Percentiles rank a stretch among this genome's conserved stretches.
Conservation (phyloP, 306 rosid species). For the Prunus salicina region DNA sequence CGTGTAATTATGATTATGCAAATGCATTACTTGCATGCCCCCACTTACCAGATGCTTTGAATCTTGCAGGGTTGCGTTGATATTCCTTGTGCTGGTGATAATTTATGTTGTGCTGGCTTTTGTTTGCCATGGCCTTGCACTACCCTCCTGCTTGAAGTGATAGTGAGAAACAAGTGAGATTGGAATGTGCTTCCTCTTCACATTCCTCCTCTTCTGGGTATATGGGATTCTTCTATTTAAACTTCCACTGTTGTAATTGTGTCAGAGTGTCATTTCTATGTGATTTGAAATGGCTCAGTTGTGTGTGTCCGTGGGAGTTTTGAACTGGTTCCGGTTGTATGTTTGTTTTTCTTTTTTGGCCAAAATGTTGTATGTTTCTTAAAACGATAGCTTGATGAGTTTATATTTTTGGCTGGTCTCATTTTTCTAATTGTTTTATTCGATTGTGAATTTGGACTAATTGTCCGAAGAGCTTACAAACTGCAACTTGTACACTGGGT, state of each 20-base stretch:
- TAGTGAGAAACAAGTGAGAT: slow-evolving; percentile 20
- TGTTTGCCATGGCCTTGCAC: slow-evolving; percentile 81
- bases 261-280: slow-evolving; percentile 34
- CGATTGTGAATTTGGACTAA: background rate
- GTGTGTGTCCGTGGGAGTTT: slow-evolving; percentile 30
- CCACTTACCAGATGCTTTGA: slow-evolving; percentile 24
- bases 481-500: background rate
- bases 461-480: background rate
- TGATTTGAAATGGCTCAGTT: slow-evolving; percentile 29
- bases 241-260: slow-evolving; percentile 26
- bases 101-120: slow-evolving; percentile 72
- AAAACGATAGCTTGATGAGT: slow-evolving; percentile 27
- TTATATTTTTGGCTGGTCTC: background rate
- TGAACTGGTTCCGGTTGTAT: slow-evolving; percentile 36
- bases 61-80: slow-evolving; percentile 77
- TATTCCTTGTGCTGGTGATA: slow-evolving; percentile 68
- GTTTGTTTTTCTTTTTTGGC: slow-evolving; percentile 4
- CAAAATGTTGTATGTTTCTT: slow-evolving; percentile 28
- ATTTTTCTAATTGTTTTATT: background rate
- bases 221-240: slow-evolving; percentile 29
- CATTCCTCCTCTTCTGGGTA: slow-evolving; percentile 21
- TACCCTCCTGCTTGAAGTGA: slow-evolving; percentile 72
- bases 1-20: background rate
- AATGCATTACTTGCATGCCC: background rate
- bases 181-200: slow-evolving; percentile 15